phyloP scores from a whole-genome alignment of 208 protist species.

The Endotrypanum monterogeii region DNA sequence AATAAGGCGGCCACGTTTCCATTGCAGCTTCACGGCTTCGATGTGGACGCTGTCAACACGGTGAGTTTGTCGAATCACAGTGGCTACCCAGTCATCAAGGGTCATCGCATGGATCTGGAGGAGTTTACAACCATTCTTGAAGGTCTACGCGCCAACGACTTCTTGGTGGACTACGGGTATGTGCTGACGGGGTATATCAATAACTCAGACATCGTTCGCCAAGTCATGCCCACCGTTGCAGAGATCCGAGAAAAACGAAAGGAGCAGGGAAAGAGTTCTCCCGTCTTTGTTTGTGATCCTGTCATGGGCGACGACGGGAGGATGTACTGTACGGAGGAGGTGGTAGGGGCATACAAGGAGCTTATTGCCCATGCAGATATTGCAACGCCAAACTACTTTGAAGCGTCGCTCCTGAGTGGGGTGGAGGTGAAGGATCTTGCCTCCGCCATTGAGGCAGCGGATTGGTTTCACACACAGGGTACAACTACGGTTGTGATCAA shows the following conservation, averaged over 20 bases:
- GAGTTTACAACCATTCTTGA: slow-evolving; percentile 84
- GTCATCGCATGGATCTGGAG: slow-evolving; percentile 81
- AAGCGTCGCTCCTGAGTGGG: slow-evolving; percentile 83
- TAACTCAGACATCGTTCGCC: slow-evolving; percentile 74
- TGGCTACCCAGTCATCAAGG: slow-evolving; percentile 90
- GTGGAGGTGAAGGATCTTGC: slow-evolving; percentile 63
- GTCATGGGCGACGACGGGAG: slow-evolving; percentile 95
- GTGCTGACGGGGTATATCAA: slow-evolving; percentile 96
- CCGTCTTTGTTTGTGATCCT: slow-evolving; percentile 93
- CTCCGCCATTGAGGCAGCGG: slow-evolving; percentile 58
- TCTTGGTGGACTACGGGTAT: slow-evolving; percentile 83
- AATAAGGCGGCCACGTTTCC: slow-evolving; percentile 95
- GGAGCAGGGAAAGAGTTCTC: slow-evolving; percentile 34
- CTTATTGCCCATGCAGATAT: slow-evolving; percentile 79
- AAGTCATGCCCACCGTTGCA: slow-evolving; percentile 57
- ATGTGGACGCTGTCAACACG: slow-evolving; percentile 95
- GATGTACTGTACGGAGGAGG: slow-evolving; percentile 94
- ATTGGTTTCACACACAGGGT: slow-evolving; percentile 84
- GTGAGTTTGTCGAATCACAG: slow-evolving; percentile 96
- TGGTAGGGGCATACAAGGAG: slow-evolving; percentile 89
- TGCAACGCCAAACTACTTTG: slow-evolving; percentile 94
- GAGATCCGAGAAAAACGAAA: slow-evolving; percentile 63
- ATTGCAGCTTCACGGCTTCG: slow-evolving; percentile 94
- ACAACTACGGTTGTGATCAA: slow-evolving; percentile 84
- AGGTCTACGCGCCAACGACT: slow-evolving; percentile 86